These are phyloP conservation scores for Kwoniella bestiolae DNA, from an alignment of 768 basidiomycete species.

Conservation along the genomic window DNA sequence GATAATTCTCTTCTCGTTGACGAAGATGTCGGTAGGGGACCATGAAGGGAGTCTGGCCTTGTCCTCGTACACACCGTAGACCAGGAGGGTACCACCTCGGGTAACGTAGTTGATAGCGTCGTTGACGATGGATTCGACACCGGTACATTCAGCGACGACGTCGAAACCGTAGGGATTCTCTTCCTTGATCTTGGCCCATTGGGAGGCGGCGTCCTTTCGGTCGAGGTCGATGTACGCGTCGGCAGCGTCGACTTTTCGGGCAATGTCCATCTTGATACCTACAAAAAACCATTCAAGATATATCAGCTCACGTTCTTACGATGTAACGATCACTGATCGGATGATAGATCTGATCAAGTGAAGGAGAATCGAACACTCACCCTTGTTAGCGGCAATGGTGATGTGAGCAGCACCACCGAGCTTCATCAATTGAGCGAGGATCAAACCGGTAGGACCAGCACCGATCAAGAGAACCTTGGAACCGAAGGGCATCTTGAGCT, in stretches of 20 bases:
- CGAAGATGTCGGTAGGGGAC: conserved; percentile 81
- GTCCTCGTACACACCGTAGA: conserved; percentile 87
- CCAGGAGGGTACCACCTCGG: conserved; percentile 58
- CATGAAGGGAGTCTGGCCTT: conserved; percentile 75
- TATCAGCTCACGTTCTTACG: too few relatives aligned
- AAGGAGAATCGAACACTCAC: background rate
- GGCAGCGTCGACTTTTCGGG: conserved; percentile 73
- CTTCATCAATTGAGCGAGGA: conserved; percentile 83
- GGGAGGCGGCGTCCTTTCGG: conserved; percentile 70
- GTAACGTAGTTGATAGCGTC: conserved; percentile 88
- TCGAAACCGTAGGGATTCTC: conserved; percentile 86
- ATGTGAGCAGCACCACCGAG: conserved; percentile 80
- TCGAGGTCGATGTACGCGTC: conserved; percentile 89
- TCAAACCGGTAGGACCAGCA: conserved; percentile 90
- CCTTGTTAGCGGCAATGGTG: conserved; percentile 78
- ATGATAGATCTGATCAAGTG: too few relatives aligned
- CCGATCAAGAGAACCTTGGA: conserved; percentile 82
- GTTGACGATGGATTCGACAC: conserved; percentile 83
- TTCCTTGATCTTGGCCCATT: conserved; percentile 79
- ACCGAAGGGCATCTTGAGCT: conserved; percentile 78
- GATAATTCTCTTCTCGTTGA: conserved; percentile 75
- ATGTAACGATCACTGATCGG: too few relatives aligned
- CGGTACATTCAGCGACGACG: conserved; percentile 79
- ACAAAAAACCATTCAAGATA: too few relatives aligned
- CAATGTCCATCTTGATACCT: conserved; percentile 80